Evolutionary conservation across 768 basidiomycete genomes (phyloP), one percentile per base, ranked within the genome.

Genomic region (Collybia mongolica): DNA sequence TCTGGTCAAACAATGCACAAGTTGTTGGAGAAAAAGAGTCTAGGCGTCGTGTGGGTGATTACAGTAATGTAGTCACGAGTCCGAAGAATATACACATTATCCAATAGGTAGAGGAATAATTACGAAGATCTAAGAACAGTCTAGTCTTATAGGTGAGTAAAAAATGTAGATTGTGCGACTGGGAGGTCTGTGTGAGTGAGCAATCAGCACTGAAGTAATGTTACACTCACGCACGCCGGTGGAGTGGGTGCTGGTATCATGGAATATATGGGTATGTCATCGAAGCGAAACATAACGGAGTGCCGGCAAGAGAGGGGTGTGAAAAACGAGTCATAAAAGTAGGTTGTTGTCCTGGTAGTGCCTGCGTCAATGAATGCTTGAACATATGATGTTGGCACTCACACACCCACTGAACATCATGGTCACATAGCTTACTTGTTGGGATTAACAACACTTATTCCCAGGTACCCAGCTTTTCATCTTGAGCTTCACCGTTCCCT

Each of bases 381-480:
- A 32, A 32, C 29, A 28, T 12, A 44, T 44, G 2, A 44, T 26
- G n/a, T 28, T 14, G n/a, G 23, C 23, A 29, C 11, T 12, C 32
- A 32, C 32, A 32, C 32, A 32, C 32, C 32, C 11, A 6, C 32
- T 5, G 32, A 11, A 32, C n/a, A n/a, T 32, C 32, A 14, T 32
- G 32, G 11, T 32, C 32, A 11, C 32, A 26, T 32, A 32, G 11
- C 14, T 6, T 9, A 9, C 9, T 28, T 9, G 5, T 28, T 6
- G 32, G 14, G 14, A 39, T 52, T 75, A 88, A 66, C 89, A 90
- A 65, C 89, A 91, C 63, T 76, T 81, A 44, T 71, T 68, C 49
- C 85, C 74, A 42, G 87, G 84, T 45, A 88, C 60, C 83, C 84
- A 84, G 49, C 72, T 73, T 62, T 77, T 80, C 53, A 82, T 65